Evolutionary conservation across 148 eudicot genomes (phyloP).

Genomic region (Rhododendron henanense): DNA sequence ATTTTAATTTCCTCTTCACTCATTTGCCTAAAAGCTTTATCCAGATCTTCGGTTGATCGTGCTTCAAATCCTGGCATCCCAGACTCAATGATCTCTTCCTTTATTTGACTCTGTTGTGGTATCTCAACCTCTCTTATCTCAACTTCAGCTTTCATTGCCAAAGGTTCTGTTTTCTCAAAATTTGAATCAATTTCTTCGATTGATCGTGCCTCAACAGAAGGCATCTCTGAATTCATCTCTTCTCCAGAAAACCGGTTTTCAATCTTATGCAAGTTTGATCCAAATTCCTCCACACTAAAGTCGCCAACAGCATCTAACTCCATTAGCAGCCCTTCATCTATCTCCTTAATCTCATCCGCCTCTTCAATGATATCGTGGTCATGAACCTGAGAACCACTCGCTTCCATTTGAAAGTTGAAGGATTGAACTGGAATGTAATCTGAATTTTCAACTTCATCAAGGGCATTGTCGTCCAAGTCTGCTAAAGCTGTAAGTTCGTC

Average conservation of each 20-base stretch:
- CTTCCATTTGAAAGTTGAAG: slow-evolving; percentile 16
- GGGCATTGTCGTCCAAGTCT: slow-evolving; percentile 5
- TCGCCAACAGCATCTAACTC: slow-evolving; percentile 82
- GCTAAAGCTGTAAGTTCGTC: slow-evolving; percentile 12
- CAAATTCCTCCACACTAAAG: slow-evolving; percentile 39
- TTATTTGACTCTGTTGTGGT: slow-evolving; percentile 12
- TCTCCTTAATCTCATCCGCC: slow-evolving; percentile 41
- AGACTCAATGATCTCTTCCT: slow-evolving; percentile 12
- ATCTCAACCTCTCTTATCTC: slow-evolving; percentile 13
- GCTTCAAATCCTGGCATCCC: slow-evolving; percentile 32
- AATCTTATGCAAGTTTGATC: slow-evolving; percentile 25
- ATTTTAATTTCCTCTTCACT: slow-evolving; percentile 25
- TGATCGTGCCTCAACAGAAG: slow-evolving; percentile 21
- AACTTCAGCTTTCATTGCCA: slow-evolving; percentile 18
- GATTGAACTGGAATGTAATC: slow-evolving; percentile 10
- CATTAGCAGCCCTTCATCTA: slow-evolving; percentile 61
- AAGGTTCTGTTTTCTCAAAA: slow-evolving; percentile 12
- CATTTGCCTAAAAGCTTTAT: slow-evolving; percentile 22
- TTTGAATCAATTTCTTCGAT: slow-evolving; percentile 15
- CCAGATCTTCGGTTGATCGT: slow-evolving; percentile 23
- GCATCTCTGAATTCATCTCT: slow-evolving; percentile 12
- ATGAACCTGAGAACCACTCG: slow-evolving; percentile 22
- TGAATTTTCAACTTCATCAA: slow-evolving; percentile 4
- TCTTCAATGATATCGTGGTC: slow-evolving; percentile 26
- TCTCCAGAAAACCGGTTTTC: slow-evolving; percentile 9